Evolutionary conservation across 352 stramenopile species (phyloP).

Genomic region (Globisporangium paddicum): DNA sequence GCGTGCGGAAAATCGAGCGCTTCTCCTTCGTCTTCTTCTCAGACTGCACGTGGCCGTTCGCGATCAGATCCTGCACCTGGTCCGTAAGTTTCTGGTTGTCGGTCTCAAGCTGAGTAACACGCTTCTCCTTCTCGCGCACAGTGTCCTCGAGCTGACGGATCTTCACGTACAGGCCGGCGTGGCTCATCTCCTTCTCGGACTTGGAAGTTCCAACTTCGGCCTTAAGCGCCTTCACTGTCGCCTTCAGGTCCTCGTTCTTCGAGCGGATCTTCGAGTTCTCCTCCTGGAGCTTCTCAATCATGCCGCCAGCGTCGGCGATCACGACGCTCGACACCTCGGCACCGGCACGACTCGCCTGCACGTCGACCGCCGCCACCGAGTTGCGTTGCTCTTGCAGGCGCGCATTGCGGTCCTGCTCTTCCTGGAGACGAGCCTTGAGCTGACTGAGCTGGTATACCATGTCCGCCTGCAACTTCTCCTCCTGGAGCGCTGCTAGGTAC

Average conservation of each 20-base stretch:
- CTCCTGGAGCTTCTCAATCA: constrained; percentile 80
- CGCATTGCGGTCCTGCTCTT: constrained; percentile 77
- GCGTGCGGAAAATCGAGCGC: constrained; percentile 77
- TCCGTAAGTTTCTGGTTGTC: constrained; percentile 79
- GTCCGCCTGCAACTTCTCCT: constrained; percentile 81
- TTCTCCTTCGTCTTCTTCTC: constrained; percentile 61
- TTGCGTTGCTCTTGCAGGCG: constrained; percentile 52
- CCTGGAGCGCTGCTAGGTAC: constrained; percentile 64
- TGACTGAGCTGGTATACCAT: constrained; percentile 84
- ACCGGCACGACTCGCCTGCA: constrained; percentile 8
- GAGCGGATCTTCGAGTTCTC: constrained; percentile 76
- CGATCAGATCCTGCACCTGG: constrained; percentile 31
- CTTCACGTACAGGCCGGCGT: constrained; percentile 68
- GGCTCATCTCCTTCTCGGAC: constrained; percentile 74
- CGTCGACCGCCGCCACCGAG: constrained; percentile 30
- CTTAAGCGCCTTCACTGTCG: constrained; percentile 53
- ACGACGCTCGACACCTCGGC: constrained; percentile 54
- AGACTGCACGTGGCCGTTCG: constrained; percentile 33
- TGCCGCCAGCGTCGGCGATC: constrained; percentile 74
- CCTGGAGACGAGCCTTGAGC: constrained; percentile 70
- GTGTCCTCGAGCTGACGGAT: constrained; percentile 69
- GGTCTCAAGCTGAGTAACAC: constrained; percentile 53
- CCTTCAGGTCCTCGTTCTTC: constrained; percentile 76
- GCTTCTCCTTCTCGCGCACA: constrained; percentile 73
- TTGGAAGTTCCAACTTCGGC: constrained; percentile 69